Conservation (phyloP, 345 rosid genomes). For the Rhodamnia argentea region DNA sequence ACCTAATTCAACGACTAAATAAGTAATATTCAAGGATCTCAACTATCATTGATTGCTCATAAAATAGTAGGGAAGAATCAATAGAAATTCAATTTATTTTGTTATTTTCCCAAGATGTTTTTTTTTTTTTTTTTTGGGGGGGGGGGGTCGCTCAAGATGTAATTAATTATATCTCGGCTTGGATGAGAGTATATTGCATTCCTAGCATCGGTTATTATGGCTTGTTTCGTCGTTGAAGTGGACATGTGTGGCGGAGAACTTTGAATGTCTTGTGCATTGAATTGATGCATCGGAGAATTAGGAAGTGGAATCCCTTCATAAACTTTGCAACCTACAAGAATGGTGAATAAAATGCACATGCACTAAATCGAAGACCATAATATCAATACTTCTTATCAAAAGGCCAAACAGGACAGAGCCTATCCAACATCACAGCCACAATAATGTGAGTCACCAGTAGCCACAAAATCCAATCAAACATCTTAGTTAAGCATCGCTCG, state of each 20-base stretch:
- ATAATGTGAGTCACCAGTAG: background rate
- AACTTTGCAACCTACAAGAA: too few species aligned
- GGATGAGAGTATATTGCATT: too few species aligned
- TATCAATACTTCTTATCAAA: background rate
- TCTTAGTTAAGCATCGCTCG: conserved; percentile 77
- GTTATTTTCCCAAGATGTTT: too few species aligned
- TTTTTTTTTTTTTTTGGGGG: too few species aligned
- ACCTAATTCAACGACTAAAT: background rate
- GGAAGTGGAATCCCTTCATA: too few species aligned
- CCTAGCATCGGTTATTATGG: too few species aligned
- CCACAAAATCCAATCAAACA: background rate
- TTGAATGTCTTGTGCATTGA: too few species aligned
- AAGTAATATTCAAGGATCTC: background rate
- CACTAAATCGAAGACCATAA: background rate
- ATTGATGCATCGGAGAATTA: too few species aligned
- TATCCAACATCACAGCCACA: background rate
- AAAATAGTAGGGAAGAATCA: background rate
- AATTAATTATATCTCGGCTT: too few species aligned
- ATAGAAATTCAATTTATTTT: background rate
- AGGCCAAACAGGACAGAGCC: background rate
- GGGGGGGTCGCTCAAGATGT: too few species aligned
- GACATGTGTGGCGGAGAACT: too few species aligned
- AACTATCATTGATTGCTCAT: background rate
- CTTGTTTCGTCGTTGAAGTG: too few species aligned
- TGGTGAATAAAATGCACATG: background rate